Percentiles rank a stretch among this genome's conserved stretches.
Conservation (phyloP, 192 early-diverging fungal genomes). For the Coemansia sp. region DNA sequence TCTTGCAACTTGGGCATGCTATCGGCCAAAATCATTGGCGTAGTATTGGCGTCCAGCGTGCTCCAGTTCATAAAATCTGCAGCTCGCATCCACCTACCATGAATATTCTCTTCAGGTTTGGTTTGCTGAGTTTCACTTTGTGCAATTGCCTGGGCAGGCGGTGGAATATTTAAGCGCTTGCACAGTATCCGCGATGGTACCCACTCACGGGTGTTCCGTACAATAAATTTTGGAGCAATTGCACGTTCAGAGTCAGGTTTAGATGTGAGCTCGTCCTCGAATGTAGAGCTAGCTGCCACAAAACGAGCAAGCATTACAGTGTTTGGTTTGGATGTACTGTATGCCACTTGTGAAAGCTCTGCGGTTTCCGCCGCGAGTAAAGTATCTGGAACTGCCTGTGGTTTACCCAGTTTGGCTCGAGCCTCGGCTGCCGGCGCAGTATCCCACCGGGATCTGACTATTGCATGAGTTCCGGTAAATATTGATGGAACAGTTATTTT, state of each 20-base stretch:
- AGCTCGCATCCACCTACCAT: constrained; percentile 12
- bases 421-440: neutral
- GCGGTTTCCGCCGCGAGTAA: neutral
- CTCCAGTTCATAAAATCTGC: constrained; percentile 17
- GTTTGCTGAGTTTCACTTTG: neutral
- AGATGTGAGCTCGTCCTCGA: neutral
- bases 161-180: constrained; percentile 31
- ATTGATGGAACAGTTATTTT: constrained; percentile 13
- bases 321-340: neutral
- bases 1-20: neutral
- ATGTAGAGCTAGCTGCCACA: neutral
- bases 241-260: neutral
- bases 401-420: neutral
- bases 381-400: neutral
- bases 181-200: constrained; percentile 25
- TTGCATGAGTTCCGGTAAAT: constrained; percentile 12
- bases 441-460: neutral
- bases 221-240: neutral
- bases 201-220: constrained; percentile 23
- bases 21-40: neutral
- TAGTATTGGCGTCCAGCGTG: neutral
- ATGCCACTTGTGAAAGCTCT: neutral
- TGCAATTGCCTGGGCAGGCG: constrained; percentile 9
- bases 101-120: neutral
- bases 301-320: constrained; percentile 26